Evolutionary conservation across 805 yeast species (phyloP).

Genomic region (Candida ipomoeae): DNA sequence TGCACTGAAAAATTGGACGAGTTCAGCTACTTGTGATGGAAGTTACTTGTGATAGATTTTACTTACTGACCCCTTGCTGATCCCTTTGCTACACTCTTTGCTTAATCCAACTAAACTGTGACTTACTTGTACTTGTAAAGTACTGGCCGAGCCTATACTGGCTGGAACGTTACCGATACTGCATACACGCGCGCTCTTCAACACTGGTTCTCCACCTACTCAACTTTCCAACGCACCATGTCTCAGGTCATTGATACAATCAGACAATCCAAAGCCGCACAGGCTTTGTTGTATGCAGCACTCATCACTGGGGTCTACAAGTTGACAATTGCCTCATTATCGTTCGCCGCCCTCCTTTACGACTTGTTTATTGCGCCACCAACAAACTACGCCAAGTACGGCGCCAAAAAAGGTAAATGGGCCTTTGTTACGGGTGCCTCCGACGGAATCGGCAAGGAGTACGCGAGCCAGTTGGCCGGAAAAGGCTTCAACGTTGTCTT

Average conservation of each 20-base stretch:
- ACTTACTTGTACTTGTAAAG: too few relatives aligned
- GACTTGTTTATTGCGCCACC: constrained; percentile 66
- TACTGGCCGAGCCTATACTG: too few relatives aligned
- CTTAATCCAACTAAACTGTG: not conserved
- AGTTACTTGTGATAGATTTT: constrained; percentile 27
- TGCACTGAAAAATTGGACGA: constrained; percentile 49
- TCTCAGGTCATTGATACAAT: constrained; percentile 4
- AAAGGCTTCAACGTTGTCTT: constrained; percentile 80
- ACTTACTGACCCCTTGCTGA: too few relatives aligned
- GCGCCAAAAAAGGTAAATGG: constrained; percentile 72
- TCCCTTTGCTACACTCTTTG: too few relatives aligned
- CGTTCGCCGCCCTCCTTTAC: constrained; percentile 48
- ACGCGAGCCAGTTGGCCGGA: constrained; percentile 76
- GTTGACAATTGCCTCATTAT: constrained; percentile 46
- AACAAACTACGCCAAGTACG: constrained; percentile 60
- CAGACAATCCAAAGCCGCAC: constrained; percentile 14
- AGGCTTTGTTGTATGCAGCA: constrained; percentile 23
- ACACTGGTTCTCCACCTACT: not conserved
- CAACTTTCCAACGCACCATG: not conserved
- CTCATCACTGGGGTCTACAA: constrained; percentile 63
- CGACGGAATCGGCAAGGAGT: constrained; percentile 96
- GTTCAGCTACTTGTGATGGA: constrained; percentile 34
- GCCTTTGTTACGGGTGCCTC: constrained; percentile 98
- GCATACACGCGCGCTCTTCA: not conserved
- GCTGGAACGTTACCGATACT: not conserved